Evolutionary conservation across 2,329 filamentous ascomycete genomes (phyloP).

Genomic region (Monosporascus sp.): DNA sequence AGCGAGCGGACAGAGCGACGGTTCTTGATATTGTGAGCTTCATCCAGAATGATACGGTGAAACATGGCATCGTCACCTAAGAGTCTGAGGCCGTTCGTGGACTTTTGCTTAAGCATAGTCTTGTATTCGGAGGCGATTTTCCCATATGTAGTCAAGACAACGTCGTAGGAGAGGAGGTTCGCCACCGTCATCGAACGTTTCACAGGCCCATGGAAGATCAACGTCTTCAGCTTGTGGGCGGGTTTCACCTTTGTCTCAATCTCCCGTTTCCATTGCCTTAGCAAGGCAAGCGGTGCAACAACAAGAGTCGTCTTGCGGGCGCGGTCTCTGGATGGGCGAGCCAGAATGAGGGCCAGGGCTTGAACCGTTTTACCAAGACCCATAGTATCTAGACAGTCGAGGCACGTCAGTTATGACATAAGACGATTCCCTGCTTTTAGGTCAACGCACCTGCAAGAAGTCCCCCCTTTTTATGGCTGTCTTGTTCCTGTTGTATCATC

Average conservation of each 20-base stretch:
- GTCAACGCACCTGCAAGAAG: constrained; percentile 17
- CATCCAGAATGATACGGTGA: constrained; percentile 73
- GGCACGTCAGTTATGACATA: not conserved
- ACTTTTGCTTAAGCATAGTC: constrained; percentile 46
- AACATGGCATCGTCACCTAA: constrained; percentile 43
- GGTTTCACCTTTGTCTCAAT: constrained; percentile 24
- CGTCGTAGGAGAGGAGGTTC: constrained; percentile 59
- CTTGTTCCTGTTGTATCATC: constrained; percentile 23
- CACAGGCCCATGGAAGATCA: constrained; percentile 19
- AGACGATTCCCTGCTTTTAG: not conserved
- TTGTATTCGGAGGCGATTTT: constrained; percentile 65
- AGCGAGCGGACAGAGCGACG: constrained; percentile 56
- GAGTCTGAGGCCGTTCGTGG: constrained; percentile 50
- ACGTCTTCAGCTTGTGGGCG: constrained; percentile 17
- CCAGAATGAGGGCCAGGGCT: constrained; percentile 23
- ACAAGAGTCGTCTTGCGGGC: constrained; percentile 23
- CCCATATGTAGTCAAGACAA: constrained; percentile 76
- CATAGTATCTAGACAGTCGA: constrained; percentile 18
- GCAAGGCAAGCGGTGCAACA: constrained; percentile 19
- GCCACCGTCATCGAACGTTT: constrained; percentile 15
- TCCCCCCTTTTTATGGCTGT: constrained; percentile 16
- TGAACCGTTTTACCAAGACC: constrained; percentile 27
- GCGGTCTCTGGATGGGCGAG: constrained; percentile 16
- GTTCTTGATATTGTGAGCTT: constrained; percentile 82
- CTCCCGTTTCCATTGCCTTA: constrained; percentile 24